Evolutionary conservation across 306 rosid species (phyloP).

Genomic region (Acacia melanoxylon): DNA sequence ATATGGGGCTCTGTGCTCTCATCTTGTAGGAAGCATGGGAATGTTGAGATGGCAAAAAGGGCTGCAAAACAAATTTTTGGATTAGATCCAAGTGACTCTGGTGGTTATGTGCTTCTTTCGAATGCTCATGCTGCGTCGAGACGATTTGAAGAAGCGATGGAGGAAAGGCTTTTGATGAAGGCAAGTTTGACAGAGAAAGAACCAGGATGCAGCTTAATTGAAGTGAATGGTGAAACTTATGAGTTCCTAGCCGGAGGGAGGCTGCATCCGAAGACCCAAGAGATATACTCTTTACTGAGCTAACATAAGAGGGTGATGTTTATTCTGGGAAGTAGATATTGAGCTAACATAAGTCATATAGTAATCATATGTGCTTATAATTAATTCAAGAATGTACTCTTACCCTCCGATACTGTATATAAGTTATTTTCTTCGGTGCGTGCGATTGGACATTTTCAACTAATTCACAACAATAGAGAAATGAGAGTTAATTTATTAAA

Average conservation of each 20-base stretch:
- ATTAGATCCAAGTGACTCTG: conserved; percentile 66
- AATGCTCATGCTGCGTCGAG: conserved; percentile 59
- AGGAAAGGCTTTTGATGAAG: conserved; percentile 68
- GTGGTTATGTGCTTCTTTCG: conserved; percentile 73
- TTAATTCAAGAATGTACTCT: too few species aligned
- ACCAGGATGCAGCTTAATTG: conserved; percentile 88
- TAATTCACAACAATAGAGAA: too few species aligned
- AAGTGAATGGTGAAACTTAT: conserved; percentile 73
- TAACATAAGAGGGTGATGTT: conserved; percentile 29
- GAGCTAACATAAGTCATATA: too few species aligned
- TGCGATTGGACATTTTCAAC: too few species aligned
- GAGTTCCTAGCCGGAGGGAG: conserved; percentile 79
- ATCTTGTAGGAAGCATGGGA: conserved; percentile 64
- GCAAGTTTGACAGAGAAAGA: conserved; percentile 62
- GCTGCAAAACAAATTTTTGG: conserved; percentile 60
- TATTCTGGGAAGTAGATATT: too few species aligned
- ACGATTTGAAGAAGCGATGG: conserved; percentile 61
- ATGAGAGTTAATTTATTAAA: too few species aligned
- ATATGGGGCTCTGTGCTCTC: conserved; percentile 92
- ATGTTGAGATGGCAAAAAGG: conserved; percentile 57
- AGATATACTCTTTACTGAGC: conserved; percentile 56
- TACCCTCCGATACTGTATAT: too few species aligned
- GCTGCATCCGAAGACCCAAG: conserved; percentile 58
- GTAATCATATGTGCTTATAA: too few species aligned
- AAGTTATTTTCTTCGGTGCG: too few species aligned